These are phyloP conservation scores for Melanopsichium pennsylvanicum DNA, from an alignment of 1,284 basidiomycete species.

Conservation along the genomic window DNA sequence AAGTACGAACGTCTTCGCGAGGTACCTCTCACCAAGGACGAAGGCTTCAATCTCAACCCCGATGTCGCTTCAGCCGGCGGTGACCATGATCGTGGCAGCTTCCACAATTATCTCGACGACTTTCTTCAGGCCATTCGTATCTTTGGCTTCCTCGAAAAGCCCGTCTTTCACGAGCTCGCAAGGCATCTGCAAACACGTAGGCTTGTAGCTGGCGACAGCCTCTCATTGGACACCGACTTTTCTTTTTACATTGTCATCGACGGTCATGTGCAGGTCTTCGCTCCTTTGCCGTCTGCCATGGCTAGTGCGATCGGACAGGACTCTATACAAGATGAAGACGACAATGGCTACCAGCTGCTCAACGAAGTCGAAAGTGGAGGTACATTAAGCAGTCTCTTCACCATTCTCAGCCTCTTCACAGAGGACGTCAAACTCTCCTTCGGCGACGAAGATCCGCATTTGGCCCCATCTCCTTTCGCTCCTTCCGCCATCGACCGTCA, in stretches of 20 bases:
- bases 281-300: slow-evolving; percentile 45
- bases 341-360: slow-evolving; percentile 60
- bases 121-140: slow-evolving; percentile 65
- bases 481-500: slow-evolving; percentile 20
- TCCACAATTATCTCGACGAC: slow-evolving; percentile 65
- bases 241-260: slow-evolving; percentile 66
- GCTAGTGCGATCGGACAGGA: slow-evolving; percentile 11
- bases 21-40: slow-evolving; percentile 60
- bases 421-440: slow-evolving; percentile 89
- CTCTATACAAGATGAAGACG: slow-evolving; percentile 51
- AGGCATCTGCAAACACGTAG: slow-evolving; percentile 63
- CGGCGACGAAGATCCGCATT: slow-evolving; percentile 36
- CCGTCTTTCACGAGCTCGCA: slow-evolving; percentile 65
- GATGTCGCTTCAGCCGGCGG: slow-evolving; percentile 51
- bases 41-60: slow-evolving; percentile 60
- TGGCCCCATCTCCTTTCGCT: slow-evolving; percentile 4
- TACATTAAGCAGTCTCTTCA: slow-evolving; percentile 92
- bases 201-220: slow-evolving; percentile 61
- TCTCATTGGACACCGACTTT: slow-evolving; percentile 59
- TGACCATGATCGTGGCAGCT: slow-evolving; percentile 55
- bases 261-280: slow-evolving; percentile 63
- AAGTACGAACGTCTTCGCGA: slow-evolving; percentile 62
- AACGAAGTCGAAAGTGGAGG: slow-evolving; percentile 68
- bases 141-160: slow-evolving; percentile 65
- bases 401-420: slow-evolving; percentile 92